Evolutionary conservation across 2,329 filamentous ascomycete genomes (phyloP), one percentile per base, ranked within the genome.

Genomic region (Scedosporium minutisporum): DNA sequence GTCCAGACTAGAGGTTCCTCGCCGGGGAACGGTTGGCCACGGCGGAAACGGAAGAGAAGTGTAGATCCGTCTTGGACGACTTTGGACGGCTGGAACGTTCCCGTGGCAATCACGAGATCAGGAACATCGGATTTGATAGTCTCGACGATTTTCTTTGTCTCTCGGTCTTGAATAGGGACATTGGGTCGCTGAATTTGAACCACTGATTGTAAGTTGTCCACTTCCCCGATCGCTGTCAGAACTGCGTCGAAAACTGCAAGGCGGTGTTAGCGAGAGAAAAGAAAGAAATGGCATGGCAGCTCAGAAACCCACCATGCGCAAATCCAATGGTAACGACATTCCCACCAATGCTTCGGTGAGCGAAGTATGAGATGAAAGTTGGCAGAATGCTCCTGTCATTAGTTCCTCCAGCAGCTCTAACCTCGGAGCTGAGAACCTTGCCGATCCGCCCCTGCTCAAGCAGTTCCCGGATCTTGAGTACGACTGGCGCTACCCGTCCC

Each of bases 381-480:
- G 71, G 66, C 3, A 80, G 2, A 0, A 63, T 63, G 1, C 74
- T 71, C 3, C 77, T 68, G 7, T 70, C 68, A 0, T 71, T 66
- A 0, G 75, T 69, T 2, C 75, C 77, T 0, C 75, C 77, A 51
- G 68, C 73, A 0, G 71, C 75, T 29, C 69, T 71, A 7, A 79
- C 66, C 42, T 83, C 80, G 7, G 76, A 79, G 63, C 81, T 83
- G 21, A 85, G 66, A 0, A 86, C 72, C 48, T 76, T 79, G 0
- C 84, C 83, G 33, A 87, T 76, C 3, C 69, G 71, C 0, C 80
- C 81, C 0, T 72, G 69, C 1, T 68, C 69, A 6, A 87, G 60
- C 1, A 84, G 46, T 12, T 77, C 71, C 29, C 73, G 75, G 3
- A 86, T 38, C 66, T 77, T 64, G 23, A 55, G 23, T 9, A 29